Evolutionary conservation across 2,329 filamentous ascomycete species (phyloP), one percentile per base, ranked within the genome.

Genomic region (Xylaria hypoxylon): DNA sequence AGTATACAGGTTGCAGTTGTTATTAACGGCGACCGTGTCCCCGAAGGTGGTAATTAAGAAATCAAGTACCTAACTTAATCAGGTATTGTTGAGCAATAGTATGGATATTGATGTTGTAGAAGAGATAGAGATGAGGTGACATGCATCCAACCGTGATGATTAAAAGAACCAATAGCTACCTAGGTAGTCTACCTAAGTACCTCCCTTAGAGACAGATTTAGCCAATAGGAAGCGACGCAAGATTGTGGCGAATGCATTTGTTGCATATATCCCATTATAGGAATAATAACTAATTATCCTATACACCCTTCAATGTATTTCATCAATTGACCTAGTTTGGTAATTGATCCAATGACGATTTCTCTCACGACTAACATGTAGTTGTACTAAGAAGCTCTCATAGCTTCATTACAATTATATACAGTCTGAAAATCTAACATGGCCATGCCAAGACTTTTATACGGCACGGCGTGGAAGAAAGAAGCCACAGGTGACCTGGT

Each of bases 401-500:
- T 45, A 48, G n/a, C 22, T 31, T 51, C 28, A 40, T 58, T 58
- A 42, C 33, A 53, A 47, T 19, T 22, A 17, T 24, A 8, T 17
- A 38, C 33, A 44, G 45, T 50, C 6, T 31, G 48, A 26, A 71
- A 68, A 51, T 78, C 77, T 19, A 50, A 45, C n/a, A 67, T 69
- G 47, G 76, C 73, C 17, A 83, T 87, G 71, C 86, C 86, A 5
- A 83, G 81, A 68, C 80, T 89, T 33, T 73, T 96, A 68, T 96
- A 96, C 77, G 92, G 92, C 58, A 95, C 92, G 2, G 92, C 92
- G n/a, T 95, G 92, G 92, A 96, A 96, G 78, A 90, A 90, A 73
- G 87, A 90, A 0, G 80, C 80, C 19, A 93, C 91, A 0, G 84
- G 85, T 22, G 81, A 86, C 61, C 83, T 95, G 2, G 92, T 96